phyloP scores from a whole-genome alignment of 768 basidiomycete genomes.

The Rhodotorula taiwanensis region DNA sequence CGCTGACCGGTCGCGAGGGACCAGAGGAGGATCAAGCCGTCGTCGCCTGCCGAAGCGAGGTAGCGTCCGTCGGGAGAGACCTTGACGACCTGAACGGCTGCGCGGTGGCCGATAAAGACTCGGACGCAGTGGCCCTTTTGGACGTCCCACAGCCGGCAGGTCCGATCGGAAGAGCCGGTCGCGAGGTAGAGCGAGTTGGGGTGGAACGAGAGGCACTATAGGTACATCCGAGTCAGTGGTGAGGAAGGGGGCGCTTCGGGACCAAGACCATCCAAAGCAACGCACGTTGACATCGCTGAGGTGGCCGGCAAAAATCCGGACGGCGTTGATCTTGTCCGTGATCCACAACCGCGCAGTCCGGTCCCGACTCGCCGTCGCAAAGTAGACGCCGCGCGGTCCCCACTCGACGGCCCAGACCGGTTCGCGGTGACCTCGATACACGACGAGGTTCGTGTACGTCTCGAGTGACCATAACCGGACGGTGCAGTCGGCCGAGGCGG shows the following conservation, averaged over 20 bases:
- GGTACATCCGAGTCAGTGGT: background rate
- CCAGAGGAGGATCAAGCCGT: conserved; percentile 91
- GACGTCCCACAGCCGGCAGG: conserved; percentile 96
- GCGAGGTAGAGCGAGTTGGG: conserved; percentile 96
- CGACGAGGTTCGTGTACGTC: conserved; percentile 85
- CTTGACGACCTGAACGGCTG: conserved; percentile 72
- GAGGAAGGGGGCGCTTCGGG: conserved; percentile 2
- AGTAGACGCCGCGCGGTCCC: conserved; percentile 98
- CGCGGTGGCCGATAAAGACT: conserved; percentile 93
- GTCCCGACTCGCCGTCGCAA: conserved; percentile 90
- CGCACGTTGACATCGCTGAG: conserved; percentile 93
- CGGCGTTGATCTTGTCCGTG: conserved; percentile 75
- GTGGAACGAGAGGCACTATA: conserved; percentile 87
- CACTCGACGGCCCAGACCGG: conserved; percentile 99
- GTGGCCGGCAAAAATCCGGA: conserved; percentile 92
- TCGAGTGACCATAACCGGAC: conserved; percentile 90
- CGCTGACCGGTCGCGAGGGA: conserved; percentile 89
- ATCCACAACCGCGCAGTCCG: conserved; percentile 93
- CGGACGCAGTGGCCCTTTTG: conserved; percentile 88
- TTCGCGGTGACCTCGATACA: conserved; percentile 90
- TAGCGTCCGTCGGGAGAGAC: conserved; percentile 90
- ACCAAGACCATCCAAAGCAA: conserved; percentile 27
- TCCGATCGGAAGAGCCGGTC: conserved; percentile 93
- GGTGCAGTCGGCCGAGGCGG: conserved; percentile 86
- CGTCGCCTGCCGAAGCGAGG: conserved; percentile 85